Base-by-base conservation (phyloP, 306 rosid genomes). In the Cucumis hystrix region DNA sequence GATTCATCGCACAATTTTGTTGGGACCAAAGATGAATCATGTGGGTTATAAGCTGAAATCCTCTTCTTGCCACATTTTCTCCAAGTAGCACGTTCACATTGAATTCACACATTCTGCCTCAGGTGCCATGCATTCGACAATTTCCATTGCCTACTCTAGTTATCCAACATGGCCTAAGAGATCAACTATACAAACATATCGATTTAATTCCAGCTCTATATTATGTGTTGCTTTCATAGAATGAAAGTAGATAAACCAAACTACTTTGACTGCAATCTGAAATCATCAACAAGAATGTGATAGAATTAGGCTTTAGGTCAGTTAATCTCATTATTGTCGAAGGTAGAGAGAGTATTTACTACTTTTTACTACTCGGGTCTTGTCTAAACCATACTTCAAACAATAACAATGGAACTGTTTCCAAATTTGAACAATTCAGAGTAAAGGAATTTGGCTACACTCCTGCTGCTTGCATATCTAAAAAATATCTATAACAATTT, bases 261-360 rank as follows among this genome's bases (percentile, higher is more conserved):
- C 82, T 70, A 51, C 86, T 89, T 64, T 85, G 91, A 84, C 96
- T 89, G 86, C 91, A 91, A 63, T 88, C 88, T 78, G 76, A 86
- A 69, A 89, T 86, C 49, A 91, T 85, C 1, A 80, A 80, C 8
- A 79, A 51, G 83, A 89, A 77, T 30, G 93, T 87, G 78, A 89
- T 47, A 8, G 84, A 82, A 82, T 87, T 88, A 7, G 93, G 92
- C 62, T 83, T 77, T 51, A 83, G 78, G 80, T 88, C 89, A 4
- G 82, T 82, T 83, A 91, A 76, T 82, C 87, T 89, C 93, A 89
- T 89, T 89, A 58, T 87, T 88, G 20, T 91, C 92, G 23, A 89
- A 91, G 82, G 92, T 68, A 35, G 93, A 82, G 43, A 89, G 88
- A 63, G 93, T 86, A 33, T 23, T 0, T 23, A 78, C 88, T 77